Conservation (phyloP, 2,329 filamentous ascomycete genomes). For the Sclerotinia trifoliorum region DNA sequence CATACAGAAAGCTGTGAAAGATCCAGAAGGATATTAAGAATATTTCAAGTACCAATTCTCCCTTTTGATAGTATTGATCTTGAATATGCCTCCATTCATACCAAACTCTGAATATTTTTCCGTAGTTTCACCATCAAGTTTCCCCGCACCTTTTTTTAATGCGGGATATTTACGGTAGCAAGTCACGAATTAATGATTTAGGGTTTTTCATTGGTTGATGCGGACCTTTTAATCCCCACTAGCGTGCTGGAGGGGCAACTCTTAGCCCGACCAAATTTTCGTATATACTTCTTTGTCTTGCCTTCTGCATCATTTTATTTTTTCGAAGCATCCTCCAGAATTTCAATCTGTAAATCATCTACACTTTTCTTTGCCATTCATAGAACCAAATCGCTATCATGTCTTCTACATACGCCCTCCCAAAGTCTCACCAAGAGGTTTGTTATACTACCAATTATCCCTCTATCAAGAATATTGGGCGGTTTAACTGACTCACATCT, state of each 20-base stretch:
- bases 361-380: neutral
- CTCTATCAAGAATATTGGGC: neutral
- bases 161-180: constrained; percentile 12
- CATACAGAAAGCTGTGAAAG: neutral
- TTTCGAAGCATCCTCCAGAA: neutral
- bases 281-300: constrained; percentile 15
- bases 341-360: constrained; percentile 1
- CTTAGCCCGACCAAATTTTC: constrained; percentile 17
- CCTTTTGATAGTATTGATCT: neutral
- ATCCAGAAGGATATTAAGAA: neutral
- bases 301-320: constrained; percentile 7
- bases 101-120: neutral
- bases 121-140: constrained; percentile 9
- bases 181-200: neutral
- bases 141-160: neutral
- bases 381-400: constrained; percentile 27
- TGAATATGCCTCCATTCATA: neutral
- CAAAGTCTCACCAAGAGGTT: constrained; percentile 65
- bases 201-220: constrained; percentile 13
- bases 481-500: constrained; percentile 30
- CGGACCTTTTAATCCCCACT: neutral
- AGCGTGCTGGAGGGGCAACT: constrained; percentile 14
- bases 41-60: neutral
- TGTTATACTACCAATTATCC: constrained; percentile 36
- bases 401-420: constrained; percentile 55